Evolutionary conservation across 345 rosid species (phyloP).

Genomic region (Syzygium aqueum): DNA sequence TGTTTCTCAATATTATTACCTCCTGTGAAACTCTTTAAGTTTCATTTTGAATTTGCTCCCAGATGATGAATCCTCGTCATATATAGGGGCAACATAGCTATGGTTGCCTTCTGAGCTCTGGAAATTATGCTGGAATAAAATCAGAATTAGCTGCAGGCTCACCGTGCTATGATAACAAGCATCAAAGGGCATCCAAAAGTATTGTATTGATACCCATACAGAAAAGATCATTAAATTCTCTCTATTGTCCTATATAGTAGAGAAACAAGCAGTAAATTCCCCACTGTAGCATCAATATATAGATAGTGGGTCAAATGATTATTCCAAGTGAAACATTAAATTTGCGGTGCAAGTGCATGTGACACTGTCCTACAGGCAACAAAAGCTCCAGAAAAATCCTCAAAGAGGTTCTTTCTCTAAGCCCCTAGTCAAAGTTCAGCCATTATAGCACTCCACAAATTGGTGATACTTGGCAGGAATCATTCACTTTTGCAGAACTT

Average conservation of each 20-base stretch:
- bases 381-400: background rate
- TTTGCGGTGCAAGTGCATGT: background rate
- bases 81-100: slow-evolving; percentile 53
- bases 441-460: background rate
- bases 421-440: background rate
- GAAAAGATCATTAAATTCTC: background rate
- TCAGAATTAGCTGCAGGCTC: background rate
- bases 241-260: background rate
- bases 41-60: slow-evolving; percentile 77
- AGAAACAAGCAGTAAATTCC: background rate
- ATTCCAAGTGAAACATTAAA: background rate
- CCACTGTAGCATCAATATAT: background rate
- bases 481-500: slow-evolving; percentile 23
- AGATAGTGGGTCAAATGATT: background rate
- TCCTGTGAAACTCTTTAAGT: slow-evolving; percentile 72
- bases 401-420: background rate
- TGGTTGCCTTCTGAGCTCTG: slow-evolving; percentile 55
- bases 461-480: background rate
- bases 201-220: background rate
- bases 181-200: background rate
- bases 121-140: slow-evolving; percentile 2
- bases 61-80: slow-evolving; percentile 38
- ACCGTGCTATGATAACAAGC: background rate
- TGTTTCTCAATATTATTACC: slow-evolving; percentile 26
- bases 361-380: background rate